Percentiles rank a stretch among this genome's conserved stretches.
Conservation (phyloP, 2,329 filamentous ascomycete genomes). For the Talaromyces atroroseus region DNA sequence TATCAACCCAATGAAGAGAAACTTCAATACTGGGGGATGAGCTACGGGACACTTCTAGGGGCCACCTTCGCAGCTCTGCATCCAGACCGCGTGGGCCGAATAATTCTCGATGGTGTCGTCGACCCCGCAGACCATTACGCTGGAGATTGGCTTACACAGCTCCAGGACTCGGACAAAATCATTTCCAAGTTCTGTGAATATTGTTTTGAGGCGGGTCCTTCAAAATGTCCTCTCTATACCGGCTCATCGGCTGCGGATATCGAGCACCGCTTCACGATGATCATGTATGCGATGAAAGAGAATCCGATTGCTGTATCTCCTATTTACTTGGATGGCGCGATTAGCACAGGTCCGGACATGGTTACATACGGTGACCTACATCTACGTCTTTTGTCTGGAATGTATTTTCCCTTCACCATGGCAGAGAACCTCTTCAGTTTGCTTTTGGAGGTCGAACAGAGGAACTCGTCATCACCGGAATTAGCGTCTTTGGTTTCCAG, state of each 20-base stretch:
- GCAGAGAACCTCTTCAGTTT: conserved; percentile 1
- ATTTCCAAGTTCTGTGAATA: conserved; percentile 1
- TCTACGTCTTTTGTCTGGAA: conserved; percentile 1
- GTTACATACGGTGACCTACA: conserved; percentile 2
- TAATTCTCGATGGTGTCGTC: conserved; percentile 17
- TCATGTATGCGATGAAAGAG: conserved; percentile 1
- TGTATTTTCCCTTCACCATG: conserved; percentile 6
- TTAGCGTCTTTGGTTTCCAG: neutral
- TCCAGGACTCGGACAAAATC: conserved; percentile 6
- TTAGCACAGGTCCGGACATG: neutral
- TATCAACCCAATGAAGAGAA: neutral
- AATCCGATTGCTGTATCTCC: conserved; percentile 2
- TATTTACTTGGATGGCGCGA: neutral
- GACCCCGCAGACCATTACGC: conserved; percentile 11
- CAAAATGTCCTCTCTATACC: conserved; percentile 4
- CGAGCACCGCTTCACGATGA: neutral
- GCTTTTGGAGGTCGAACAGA: neutral
- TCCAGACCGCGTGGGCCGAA: conserved; percentile 21
- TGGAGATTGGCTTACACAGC: conserved; percentile 1
- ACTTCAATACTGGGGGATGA: conserved; percentile 5
- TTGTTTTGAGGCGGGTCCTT: neutral
- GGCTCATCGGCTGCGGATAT: conserved; percentile 2
- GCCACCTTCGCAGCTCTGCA: conserved; percentile 35
- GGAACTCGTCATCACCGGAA: conserved; percentile 1
- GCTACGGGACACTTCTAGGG: conserved; percentile 36